These are phyloP conservation scores for Oemleria cerasiformis DNA, from an alignment of 306 rosid species.

Conservation along the genomic window DNA sequence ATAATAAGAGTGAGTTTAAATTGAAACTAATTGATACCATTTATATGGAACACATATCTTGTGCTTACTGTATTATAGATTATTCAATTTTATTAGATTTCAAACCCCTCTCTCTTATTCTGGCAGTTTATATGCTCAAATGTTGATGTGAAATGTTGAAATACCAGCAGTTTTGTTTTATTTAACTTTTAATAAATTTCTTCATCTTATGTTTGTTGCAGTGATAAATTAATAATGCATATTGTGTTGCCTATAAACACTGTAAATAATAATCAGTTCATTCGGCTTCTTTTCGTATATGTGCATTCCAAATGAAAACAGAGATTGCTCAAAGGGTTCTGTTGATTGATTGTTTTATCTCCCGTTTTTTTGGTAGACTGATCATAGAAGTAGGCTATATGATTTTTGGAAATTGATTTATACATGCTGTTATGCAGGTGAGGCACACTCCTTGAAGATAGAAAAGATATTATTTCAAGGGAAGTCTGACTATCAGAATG, in stretches of 20 bases:
- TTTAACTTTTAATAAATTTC: neutral
- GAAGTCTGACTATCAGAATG: slow-evolving; percentile 88
- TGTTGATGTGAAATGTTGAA: neutral
- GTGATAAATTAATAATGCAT: neutral
- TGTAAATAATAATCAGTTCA: neutral
- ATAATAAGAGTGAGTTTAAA: neutral
- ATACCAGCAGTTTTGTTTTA: neutral
- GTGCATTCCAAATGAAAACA: neutral
- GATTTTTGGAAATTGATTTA: neutral
- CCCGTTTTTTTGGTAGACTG: neutral
- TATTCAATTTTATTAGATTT: neutral
- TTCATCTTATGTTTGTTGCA: neutral
- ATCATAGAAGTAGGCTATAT: neutral
- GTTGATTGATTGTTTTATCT: neutral
- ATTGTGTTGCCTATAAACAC: neutral
- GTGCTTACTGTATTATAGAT: neutral
- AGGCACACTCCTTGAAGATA: slow-evolving; percentile 97
- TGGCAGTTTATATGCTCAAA: neutral
- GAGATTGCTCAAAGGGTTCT: neutral
- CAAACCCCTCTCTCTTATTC: neutral
- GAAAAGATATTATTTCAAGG: slow-evolving; percentile 85
- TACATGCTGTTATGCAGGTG: slow-evolving; percentile 50
- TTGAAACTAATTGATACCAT: neutral
- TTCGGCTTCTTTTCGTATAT: neutral
- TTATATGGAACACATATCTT: neutral